Conservation (phyloP, 495 filamentous ascomycete genomes). For the Daldinia grandis region DNA sequence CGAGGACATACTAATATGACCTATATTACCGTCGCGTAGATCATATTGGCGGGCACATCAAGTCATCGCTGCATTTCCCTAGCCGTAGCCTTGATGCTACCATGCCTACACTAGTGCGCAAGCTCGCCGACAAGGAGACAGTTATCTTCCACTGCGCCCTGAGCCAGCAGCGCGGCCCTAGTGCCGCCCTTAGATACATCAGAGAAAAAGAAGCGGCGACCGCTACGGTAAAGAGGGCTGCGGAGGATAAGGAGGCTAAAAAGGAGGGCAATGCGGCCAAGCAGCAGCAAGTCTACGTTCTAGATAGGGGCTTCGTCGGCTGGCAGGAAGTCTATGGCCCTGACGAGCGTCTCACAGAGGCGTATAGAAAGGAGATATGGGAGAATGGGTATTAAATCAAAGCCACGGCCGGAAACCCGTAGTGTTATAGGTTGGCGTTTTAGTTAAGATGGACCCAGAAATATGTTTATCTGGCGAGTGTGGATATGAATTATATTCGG, state of each 20-base stretch:
- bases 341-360: slow-evolving; percentile 85
- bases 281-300: slow-evolving; percentile 77
- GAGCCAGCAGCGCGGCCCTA: slow-evolving; percentile 84
- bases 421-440: neutral
- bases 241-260: slow-evolving; percentile 12
- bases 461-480: neutral
- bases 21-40: slow-evolving; percentile 59
- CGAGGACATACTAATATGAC: slow-evolving; percentile 2
- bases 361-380: slow-evolving; percentile 88
- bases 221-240: slow-evolving; percentile 24
- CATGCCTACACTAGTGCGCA: slow-evolving; percentile 82
- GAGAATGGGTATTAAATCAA: slow-evolving; percentile 52
- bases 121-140: slow-evolving; percentile 76
- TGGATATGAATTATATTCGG: neutral
- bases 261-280: slow-evolving; percentile 36
- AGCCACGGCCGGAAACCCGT: neutral
- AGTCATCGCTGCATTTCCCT: slow-evolving; percentile 75
- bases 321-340: slow-evolving; percentile 91
- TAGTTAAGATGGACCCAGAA: neutral
- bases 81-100: slow-evolving; percentile 73
- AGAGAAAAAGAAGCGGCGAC: slow-evolving; percentile 65
- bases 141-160: slow-evolving; percentile 98
- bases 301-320: slow-evolving; percentile 86
- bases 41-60: slow-evolving; percentile 93
- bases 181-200: slow-evolving; percentile 73